Conservation (phyloP, 208 protist genomes). For the Wallacemonas sp. region DNA sequence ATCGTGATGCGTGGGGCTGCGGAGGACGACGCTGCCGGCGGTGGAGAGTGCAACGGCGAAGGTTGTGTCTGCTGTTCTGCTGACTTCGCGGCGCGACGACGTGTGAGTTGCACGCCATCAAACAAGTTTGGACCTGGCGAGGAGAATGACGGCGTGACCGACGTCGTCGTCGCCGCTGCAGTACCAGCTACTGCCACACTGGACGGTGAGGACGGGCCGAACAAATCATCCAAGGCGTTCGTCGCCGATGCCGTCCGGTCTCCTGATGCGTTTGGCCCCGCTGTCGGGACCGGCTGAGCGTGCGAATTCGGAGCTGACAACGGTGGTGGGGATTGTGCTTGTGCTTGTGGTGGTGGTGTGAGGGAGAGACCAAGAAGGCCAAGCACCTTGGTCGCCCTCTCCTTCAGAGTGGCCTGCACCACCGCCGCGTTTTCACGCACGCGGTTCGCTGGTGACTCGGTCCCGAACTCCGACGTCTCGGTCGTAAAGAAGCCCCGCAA, state of each 20-base stretch:
- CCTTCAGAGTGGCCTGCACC: slow-evolving; percentile 48
- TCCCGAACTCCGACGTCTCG: too few species aligned
- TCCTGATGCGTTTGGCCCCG: background rate
- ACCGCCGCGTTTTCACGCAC: slow-evolving; percentile 41
- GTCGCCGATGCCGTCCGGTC: background rate
- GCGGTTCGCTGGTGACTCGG: slow-evolving; percentile 3
- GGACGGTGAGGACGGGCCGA: slow-evolving; percentile 7
- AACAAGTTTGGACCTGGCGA: too few species aligned
- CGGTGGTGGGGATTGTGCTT: background rate
- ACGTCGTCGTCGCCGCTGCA: too few species aligned
- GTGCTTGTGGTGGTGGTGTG: background rate
- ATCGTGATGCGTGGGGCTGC: too few species aligned
- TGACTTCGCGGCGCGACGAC: background rate
- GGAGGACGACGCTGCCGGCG: background rate
- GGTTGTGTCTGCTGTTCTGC: background rate
- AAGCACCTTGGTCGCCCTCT: slow-evolving; percentile 39
- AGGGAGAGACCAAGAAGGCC: slow-evolving; percentile 27
- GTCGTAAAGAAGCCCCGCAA: too few species aligned
- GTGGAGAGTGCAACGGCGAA: background rate
- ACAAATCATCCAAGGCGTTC: slow-evolving; percentile 31
- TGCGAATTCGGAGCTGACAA: background rate
- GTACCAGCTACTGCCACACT: too few species aligned
- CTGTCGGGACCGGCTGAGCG: too few species aligned
- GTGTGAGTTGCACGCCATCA: background rate
- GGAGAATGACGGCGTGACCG: too few species aligned